These are phyloP conservation scores for Nicotiana tabacum DNA, from an alignment of 257 asterid genomes.

Conservation along the genomic window DNA sequence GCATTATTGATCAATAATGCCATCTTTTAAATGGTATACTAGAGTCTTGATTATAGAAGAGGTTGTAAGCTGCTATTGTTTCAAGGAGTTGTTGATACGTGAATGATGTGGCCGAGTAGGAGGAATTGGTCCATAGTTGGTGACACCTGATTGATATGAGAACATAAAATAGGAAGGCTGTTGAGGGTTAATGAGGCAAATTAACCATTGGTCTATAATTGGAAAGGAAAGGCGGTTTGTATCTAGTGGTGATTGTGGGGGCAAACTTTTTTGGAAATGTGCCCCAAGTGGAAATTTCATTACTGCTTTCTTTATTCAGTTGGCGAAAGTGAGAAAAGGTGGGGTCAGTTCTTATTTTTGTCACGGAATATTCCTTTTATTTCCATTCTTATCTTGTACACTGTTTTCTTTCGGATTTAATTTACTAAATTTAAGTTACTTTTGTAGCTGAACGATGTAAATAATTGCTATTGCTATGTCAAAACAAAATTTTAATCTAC, in stretches of 20 bases:
- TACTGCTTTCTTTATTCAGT: not conserved
- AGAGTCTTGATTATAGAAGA: not conserved
- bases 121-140: not conserved
- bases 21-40: not conserved
- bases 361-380: not conserved
- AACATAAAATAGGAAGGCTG: not conserved
- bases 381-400: not conserved
- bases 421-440: too few relatives aligned
- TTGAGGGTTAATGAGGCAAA: not conserved
- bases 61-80: too few relatives aligned
- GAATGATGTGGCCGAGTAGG: not conserved
- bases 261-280: not conserved
- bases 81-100: too few relatives aligned
- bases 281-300: not conserved
- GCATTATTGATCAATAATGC: slow-evolving; percentile 3
- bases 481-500: too few relatives aligned
- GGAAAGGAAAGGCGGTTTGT: not conserved
- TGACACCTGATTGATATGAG: not conserved
- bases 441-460: too few relatives aligned
- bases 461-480: too few relatives aligned
- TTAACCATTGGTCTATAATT: not conserved
- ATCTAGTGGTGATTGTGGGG: not conserved
- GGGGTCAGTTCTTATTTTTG: too few relatives aligned
- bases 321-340: not conserved
- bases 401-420: too few relatives aligned